Conservation (phyloP, 2,329 filamentous ascomycete species). For the Claviceps monticola region DNA sequence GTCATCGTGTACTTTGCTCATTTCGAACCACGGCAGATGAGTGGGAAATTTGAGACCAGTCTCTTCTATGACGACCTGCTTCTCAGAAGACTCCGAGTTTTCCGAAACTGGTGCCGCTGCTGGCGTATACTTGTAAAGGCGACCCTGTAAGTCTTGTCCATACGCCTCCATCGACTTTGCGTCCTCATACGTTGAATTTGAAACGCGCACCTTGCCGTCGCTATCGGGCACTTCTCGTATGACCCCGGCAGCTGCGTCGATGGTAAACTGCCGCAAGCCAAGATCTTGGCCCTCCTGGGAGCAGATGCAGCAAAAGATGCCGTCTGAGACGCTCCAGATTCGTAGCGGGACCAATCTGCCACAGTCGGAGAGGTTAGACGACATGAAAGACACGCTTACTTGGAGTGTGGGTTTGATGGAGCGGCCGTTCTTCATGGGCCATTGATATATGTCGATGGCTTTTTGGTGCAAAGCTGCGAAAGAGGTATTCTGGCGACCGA, state of each 20-base stretch:
- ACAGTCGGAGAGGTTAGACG: slow-evolving; percentile 8
- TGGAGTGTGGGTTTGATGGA: slow-evolving; percentile 29
- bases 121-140: slow-evolving; percentile 25
- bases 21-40: slow-evolving; percentile 39
- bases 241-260: slow-evolving; percentile 9
- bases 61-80: slow-evolving; percentile 13
- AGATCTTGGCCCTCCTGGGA: slow-evolving; percentile 13
- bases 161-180: slow-evolving; percentile 20
- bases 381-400: slow-evolving; percentile 25
- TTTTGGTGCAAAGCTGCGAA: slow-evolving; percentile 60
- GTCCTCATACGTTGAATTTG: slow-evolving; percentile 21
- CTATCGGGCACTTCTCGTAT: slow-evolving; percentile 7
- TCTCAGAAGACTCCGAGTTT: not conserved
- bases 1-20: slow-evolving; percentile 26
- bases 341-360: slow-evolving; percentile 17
- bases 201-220: slow-evolving; percentile 11
- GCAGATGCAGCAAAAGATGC: slow-evolving; percentile 18
- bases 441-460: slow-evolving; percentile 55
- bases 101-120: slow-evolving; percentile 12
- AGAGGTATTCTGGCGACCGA: slow-evolving; percentile 48
- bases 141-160: slow-evolving; percentile 32
- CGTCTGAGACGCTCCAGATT: slow-evolving; percentile 16
- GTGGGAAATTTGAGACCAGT: slow-evolving; percentile 26
- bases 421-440: slow-evolving; percentile 47
- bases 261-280: slow-evolving; percentile 12